These are phyloP conservation scores for Phytophthora citricola DNA, from an alignment of 352 stramenopile genomes.

Conservation along the genomic window DNA sequence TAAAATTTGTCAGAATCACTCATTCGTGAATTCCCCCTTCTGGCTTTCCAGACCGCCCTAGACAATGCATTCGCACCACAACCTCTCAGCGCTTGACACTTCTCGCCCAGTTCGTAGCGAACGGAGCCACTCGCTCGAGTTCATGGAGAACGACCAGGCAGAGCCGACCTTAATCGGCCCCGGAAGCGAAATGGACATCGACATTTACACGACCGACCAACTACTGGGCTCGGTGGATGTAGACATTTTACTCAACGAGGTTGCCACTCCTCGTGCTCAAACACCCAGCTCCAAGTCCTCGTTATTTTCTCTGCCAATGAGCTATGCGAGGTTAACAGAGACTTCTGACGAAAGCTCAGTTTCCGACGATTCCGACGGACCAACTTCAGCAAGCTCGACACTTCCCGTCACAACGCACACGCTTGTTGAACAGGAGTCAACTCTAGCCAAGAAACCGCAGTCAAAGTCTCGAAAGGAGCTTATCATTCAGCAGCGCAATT, in stretches of 20 bases:
- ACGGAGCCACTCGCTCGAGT: no score
- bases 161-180: background rate
- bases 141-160: no score
- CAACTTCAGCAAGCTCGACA: background rate
- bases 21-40: constrained; percentile 4
- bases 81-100: background rate
- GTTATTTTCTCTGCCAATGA: no score
- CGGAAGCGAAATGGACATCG: background rate
- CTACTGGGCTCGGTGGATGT: constrained; percentile 12
- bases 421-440: background rate
- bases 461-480: constrained; percentile 16
- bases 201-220: constrained; percentile 2
- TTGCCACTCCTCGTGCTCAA: background rate
- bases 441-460: background rate
- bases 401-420: background rate
- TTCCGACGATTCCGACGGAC: background rate
- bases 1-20: constrained; percentile 8
- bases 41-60: background rate
- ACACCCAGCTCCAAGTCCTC: no score
- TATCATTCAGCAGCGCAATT: constrained; percentile 1
- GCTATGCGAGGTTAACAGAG: background rate
- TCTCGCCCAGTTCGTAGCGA: no score
- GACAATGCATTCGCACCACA: background rate
- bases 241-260: background rate
- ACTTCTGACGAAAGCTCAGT: background rate